Base-by-base conservation (phyloP, 225 moss, liverwort and hornwort genomes). In the Bryoerythrophyllum caledonicum region DNA sequence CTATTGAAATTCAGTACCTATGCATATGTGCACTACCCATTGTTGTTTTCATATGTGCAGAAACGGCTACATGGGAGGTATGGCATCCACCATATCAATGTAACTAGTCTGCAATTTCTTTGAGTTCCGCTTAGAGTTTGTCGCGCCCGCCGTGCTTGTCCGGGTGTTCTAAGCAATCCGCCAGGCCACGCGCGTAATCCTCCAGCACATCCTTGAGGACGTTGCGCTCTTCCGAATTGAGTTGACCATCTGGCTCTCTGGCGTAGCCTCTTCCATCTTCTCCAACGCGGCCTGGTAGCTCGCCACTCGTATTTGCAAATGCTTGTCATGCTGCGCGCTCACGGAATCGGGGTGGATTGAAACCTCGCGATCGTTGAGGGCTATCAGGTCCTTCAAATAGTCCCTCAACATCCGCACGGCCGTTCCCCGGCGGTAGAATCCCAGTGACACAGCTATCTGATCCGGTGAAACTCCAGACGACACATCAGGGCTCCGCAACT, bases 401-500 rank as follows among this genome's bases (percentile, higher is more conserved):
- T 86, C 85, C 11, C 9, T 65, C 40, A 86, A 17, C 85, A 86
- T 86, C 60, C 82, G 82, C 79, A 48, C 74, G 27, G 79, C 85
- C 17, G 82, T 74, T 10, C 61, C 79, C 24, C 85, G 69, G 65
- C 79, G 40, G 25, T 79, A 86, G 56, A 76, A 43, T 37, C 70
- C 76, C 2, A 7, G 13, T 25, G 76, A 16, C 15, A 76, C 72
- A 20, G 62, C 49, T 72, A 74, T 76, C 67, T 70, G 13, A 19
- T 76, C 83, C 21, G 65, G 69, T 65, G n/a, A 26, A 64, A 68
- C 68, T 64, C 17, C 34, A 10, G 27, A 26, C 34, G 3, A n/a
- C n/a, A n/a, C n/a, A n/a, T n/a, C 25, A 32, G 83, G 80, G 28
- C 80, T 80, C 26, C 52, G 76, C 9, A 80, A 46, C 59, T 80